phyloP scores from a whole-genome alignment of 2,329 filamentous ascomycete genomes.

The Fusarium nisikadoi region DNA sequence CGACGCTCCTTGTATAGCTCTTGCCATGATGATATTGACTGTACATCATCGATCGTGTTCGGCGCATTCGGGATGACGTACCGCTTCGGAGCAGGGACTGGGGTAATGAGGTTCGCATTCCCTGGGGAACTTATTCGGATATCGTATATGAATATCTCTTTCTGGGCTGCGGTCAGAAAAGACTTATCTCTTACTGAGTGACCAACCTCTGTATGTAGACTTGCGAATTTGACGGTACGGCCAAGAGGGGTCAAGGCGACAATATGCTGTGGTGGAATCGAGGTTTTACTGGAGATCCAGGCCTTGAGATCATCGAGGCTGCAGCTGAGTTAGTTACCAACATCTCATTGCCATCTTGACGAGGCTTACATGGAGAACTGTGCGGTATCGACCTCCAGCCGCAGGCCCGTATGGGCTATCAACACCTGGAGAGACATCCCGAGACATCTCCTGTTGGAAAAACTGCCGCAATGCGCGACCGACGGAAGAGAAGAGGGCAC shows the following conservation, averaged over 20 bases:
- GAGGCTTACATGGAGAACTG: conserved; percentile 74
- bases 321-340: conserved; percentile 25
- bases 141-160: conserved; percentile 93
- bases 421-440: conserved; percentile 90
- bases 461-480: conserved; percentile 44
- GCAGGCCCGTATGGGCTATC: conserved; percentile 92
- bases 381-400: conserved; percentile 80
- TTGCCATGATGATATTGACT: conserved; percentile 88
- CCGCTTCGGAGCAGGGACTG: conserved; percentile 62
- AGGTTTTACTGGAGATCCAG: conserved; percentile 80
- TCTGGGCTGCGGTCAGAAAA: conserved; percentile 59
- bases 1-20: conserved; percentile 83
- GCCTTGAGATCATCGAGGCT: conserved; percentile 86
- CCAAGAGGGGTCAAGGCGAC: conserved; percentile 88
- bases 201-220: conserved; percentile 79
- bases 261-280: conserved; percentile 80
- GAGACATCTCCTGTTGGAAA: conserved; percentile 59
- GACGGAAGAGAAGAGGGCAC: conserved; percentile 18
- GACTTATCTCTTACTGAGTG: not conserved
- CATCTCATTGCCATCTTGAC: not conserved
- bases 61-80: conserved; percentile 75
- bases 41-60: conserved; percentile 83
- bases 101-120: conserved; percentile 57
- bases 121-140: conserved; percentile 72
- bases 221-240: conserved; percentile 84